Evolutionary conservation across 140 eudicot genomes (phyloP), one percentile per base, ranked within the genome.

Genomic region (Oenanthe javanica): DNA sequence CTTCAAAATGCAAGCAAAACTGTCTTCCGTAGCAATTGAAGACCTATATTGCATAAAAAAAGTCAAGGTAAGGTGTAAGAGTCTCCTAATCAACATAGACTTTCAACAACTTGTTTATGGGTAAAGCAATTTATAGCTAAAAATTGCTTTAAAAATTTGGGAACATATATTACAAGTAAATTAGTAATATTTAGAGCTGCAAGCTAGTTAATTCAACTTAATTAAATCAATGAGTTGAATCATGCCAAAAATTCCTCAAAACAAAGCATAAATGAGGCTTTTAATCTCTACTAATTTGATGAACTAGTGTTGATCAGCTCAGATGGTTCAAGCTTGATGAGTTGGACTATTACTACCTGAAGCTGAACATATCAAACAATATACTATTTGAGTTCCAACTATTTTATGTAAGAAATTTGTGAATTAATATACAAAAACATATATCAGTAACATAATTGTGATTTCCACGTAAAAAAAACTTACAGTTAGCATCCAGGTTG

Each of bases 1-100:
- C 89, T 74, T 86, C 89, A 54, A 86, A 86, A 77, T 86, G 89
- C 83, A 86, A 83, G 81, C 87, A 86, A 50, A 86, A 86, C 25
- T 84, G 89, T 81, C 85, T 81, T 69, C 89, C 89, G 19, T 61
- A 83, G 54, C 89, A 86, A 36, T 83, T 86, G 81, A 86, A 86
- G 38, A 86, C 87, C 89, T 86, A 48, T 51, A 45, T 54, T 31
- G 19, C 23, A 73, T 18, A 16, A 63, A 21, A 78, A 40, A 2
- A 25, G 47, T 18, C 4, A 40, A 72, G 25, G 2, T 38, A 51
- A 43, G 75, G 47, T 69, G 18, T 12, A 2, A 5, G n/a, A 69
- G 21, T 11, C 1, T 69, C 9, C 18, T 42, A 5, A 21, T 21
- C 15, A 42, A 72, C 8, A 72, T 18, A 43, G 9, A 72, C 25